Conservation (phyloP, 257 asterid genomes). For the Fraxinus americana region DNA sequence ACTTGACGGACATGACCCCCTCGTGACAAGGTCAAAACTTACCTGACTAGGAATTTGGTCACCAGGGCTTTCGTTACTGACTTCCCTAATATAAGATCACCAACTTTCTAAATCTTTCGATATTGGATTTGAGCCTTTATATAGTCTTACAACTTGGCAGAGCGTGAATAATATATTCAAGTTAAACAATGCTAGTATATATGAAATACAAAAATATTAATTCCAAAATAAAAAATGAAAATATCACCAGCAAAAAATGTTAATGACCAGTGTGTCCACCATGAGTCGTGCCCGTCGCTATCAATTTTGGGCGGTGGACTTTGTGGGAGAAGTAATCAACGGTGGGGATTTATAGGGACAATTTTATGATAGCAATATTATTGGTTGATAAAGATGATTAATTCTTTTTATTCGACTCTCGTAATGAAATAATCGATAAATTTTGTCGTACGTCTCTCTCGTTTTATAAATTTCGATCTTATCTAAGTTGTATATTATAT, state of each 20-base stretch:
- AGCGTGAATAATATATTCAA: not conserved
- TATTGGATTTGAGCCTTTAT: no score
- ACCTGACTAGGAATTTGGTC: no score
- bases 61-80: no score
- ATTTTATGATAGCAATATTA: constrained; percentile 3
- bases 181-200: not conserved
- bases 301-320: constrained; percentile 20
- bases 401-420: no score
- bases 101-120: not conserved
- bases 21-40: no score
- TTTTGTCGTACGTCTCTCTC: no score
- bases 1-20: no score
- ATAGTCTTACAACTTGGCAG: no score
- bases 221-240: not conserved
- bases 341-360: constrained; percentile 30
- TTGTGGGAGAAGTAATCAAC: constrained; percentile 35
- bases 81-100: not conserved
- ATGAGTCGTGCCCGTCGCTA: constrained; percentile 31
- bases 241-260: constrained; percentile 18
- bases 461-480: no score
- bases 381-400: no score
- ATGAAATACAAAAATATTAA: not conserved
- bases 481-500: no score
- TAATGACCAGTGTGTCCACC: constrained; percentile 14
- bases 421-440: no score